Conservation (phyloP, 2,329 filamentous ascomycete species). For the Hypoxylon sp. region DNA sequence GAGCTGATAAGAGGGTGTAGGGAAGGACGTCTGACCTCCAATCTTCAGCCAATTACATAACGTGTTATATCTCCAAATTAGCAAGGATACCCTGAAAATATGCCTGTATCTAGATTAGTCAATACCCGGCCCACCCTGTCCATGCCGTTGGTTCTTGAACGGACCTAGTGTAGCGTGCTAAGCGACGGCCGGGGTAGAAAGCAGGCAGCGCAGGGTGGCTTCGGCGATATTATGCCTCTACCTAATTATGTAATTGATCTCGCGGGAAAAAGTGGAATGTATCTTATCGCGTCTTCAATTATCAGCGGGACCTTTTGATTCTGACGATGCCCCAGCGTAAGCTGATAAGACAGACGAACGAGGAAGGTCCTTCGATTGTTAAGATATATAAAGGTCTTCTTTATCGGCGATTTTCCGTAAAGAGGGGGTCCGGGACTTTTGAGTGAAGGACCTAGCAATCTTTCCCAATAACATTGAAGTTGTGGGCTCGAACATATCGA, state of each 20-base stretch:
- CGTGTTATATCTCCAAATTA: background rate
- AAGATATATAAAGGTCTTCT: background rate
- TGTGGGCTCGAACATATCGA: too few species aligned
- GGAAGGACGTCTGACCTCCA: background rate
- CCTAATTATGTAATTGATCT: too few species aligned
- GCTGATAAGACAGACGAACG: conserved; percentile 35
- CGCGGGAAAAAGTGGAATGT: background rate
- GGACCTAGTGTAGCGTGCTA: conserved; percentile 2
- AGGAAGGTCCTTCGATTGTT: conserved; percentile 28
- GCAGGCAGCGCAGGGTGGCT: conserved; percentile 9
- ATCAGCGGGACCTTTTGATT: conserved; percentile 14
- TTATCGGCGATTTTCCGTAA: conserved; percentile 12
- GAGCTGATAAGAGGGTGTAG: conserved; percentile 23
- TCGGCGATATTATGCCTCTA: conserved; percentile 26
- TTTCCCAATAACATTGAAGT: too few species aligned
- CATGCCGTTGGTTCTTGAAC: conserved; percentile 8
- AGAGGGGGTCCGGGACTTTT: too few species aligned
- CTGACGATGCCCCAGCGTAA: conserved; percentile 4
- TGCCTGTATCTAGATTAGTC: conserved; percentile 12
- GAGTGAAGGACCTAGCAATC: too few species aligned
- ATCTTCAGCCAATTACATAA: conserved; percentile 17
- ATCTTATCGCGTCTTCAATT: conserved; percentile 23
- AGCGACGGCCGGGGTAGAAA: conserved; percentile 3
- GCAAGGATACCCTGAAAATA: conserved; percentile 14
- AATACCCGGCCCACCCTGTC: conserved; percentile 3